Evolutionary conservation across 2,329 filamentous ascomycete genomes (phyloP).

Genomic region (Pyricularia sp.): DNA sequence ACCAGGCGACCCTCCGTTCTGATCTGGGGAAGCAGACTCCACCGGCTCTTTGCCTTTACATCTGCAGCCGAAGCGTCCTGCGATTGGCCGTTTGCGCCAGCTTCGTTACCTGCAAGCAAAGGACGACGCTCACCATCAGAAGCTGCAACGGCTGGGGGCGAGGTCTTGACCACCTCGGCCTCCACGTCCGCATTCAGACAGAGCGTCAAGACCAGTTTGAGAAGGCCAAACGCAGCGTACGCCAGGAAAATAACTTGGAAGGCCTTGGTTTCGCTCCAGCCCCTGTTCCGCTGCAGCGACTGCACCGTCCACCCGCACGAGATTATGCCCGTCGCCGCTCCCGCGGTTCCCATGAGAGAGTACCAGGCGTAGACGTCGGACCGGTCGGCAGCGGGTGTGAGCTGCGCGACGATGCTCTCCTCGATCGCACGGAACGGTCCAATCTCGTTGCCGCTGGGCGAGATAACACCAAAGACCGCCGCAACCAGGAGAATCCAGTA

Average conservation of each 20-base stretch:
- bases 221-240: slow-evolving; percentile 45
- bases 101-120: slow-evolving; percentile 4
- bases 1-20: slow-evolving; percentile 43
- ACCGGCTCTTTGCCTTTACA: not conserved
- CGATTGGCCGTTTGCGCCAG: not conserved
- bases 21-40: slow-evolving; percentile 44
- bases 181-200: slow-evolving; percentile 29
- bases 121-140: not conserved
- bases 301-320: slow-evolving; percentile 51
- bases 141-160: not conserved
- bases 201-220: slow-evolving; percentile 46
- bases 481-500: slow-evolving; percentile 51
- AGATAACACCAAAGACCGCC: slow-evolving; percentile 52
- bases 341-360: slow-evolving; percentile 46
- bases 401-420: slow-evolving; percentile 49
- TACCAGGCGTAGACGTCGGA: slow-evolving; percentile 56
- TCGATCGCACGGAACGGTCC: slow-evolving; percentile 54
- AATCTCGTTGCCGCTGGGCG: slow-evolving; percentile 56
- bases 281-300: slow-evolving; percentile 28
- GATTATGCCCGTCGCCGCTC: slow-evolving; percentile 50
- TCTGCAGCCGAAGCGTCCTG: slow-evolving; percentile 3
- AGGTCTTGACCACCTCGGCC: slow-evolving; percentile 7
- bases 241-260: slow-evolving; percentile 48
- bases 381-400: slow-evolving; percentile 34
- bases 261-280: slow-evolving; percentile 34